phyloP scores from a whole-genome alignment of 192 early-diverging fungal species.

The Chytriomyces hyalinus region DNA sequence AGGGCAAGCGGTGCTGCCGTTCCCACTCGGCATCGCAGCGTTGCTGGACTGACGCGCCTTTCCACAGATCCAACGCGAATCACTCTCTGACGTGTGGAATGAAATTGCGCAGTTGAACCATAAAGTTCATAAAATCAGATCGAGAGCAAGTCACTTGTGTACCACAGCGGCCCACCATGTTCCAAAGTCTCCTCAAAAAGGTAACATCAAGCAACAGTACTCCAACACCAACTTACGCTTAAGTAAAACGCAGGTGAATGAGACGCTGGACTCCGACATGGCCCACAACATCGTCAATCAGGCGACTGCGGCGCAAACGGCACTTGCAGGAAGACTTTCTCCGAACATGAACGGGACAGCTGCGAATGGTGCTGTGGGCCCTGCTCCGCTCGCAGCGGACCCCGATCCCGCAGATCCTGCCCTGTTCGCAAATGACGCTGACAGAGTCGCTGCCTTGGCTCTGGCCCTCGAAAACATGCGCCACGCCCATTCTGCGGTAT shows the following conservation, averaged over 20 bases:
- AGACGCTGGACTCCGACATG: neutral
- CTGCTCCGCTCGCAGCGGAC: neutral
- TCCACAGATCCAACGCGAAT: neutral
- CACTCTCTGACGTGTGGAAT: neutral
- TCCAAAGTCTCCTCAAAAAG: slow-evolving; percentile 28
- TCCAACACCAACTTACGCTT: neutral
- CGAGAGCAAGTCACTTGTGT: neutral
- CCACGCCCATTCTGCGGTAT: neutral
- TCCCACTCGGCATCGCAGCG: neutral
- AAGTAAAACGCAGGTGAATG: slow-evolving; percentile 14
- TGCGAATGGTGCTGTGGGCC: neutral
- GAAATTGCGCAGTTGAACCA: neutral
- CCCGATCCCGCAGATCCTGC: neutral
- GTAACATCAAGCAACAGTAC: neutral
- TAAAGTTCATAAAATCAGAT: neutral
- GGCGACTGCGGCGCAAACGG: slow-evolving; percentile 2
- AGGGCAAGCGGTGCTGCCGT: neutral
- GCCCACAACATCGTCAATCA: neutral
- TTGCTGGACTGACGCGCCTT: neutral
- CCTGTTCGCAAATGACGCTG: neutral
- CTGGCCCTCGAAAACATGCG: slow-evolving; percentile 10
- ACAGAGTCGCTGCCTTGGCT: neutral
- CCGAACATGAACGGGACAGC: neutral
- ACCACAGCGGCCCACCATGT: slow-evolving; percentile 1
- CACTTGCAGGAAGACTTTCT: neutral